These are phyloP conservation scores for Epichloe glyceriae DNA, from an alignment of 2,329 filamentous ascomycete genomes.

Conservation along the genomic window DNA sequence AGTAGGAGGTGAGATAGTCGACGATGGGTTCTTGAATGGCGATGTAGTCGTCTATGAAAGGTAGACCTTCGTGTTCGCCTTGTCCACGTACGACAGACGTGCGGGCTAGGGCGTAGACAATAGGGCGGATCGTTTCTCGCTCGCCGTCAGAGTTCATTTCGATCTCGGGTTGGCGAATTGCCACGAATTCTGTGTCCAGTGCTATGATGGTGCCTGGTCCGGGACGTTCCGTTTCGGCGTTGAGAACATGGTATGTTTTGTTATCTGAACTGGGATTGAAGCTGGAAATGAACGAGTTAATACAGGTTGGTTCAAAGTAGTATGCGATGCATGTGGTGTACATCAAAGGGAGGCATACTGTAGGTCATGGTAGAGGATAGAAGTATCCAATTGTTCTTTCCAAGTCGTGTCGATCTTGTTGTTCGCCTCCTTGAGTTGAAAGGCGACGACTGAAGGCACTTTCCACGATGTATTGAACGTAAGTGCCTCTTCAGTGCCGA, in stretches of 20 bases:
- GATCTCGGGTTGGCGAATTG: constrained; percentile 83
- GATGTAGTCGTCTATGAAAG: constrained; percentile 98
- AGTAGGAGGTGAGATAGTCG: constrained; percentile 90
- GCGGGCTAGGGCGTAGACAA: constrained; percentile 80
- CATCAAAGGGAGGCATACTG: constrained; percentile 26
- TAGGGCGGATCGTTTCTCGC: constrained; percentile 81
- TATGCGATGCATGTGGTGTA: background rate
- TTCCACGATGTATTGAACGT: constrained; percentile 90
- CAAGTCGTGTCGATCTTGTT: constrained; percentile 76
- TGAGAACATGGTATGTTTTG: constrained; percentile 48
- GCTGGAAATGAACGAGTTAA: constrained; percentile 17
- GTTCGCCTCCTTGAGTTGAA: constrained; percentile 68
- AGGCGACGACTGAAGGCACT: constrained; percentile 74
- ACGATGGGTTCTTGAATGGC: constrained; percentile 81
- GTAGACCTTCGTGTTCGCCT: constrained; percentile 64
- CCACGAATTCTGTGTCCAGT: constrained; percentile 92
- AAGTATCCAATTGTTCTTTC: constrained; percentile 75
- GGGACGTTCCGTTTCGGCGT: constrained; percentile 49
- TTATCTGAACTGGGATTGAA: constrained; percentile 18
- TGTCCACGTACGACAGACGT: constrained; percentile 78
- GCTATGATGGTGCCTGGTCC: constrained; percentile 65
- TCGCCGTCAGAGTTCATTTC: constrained; percentile 92
- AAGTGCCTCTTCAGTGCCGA: constrained; percentile 71
- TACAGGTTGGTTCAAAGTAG: no score
- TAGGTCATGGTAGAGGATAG: constrained; percentile 64